These are phyloP conservation scores for Gamsiella multidivaricata DNA, from an alignment of 192 early-diverging fungal species.

Conservation along the genomic window DNA sequence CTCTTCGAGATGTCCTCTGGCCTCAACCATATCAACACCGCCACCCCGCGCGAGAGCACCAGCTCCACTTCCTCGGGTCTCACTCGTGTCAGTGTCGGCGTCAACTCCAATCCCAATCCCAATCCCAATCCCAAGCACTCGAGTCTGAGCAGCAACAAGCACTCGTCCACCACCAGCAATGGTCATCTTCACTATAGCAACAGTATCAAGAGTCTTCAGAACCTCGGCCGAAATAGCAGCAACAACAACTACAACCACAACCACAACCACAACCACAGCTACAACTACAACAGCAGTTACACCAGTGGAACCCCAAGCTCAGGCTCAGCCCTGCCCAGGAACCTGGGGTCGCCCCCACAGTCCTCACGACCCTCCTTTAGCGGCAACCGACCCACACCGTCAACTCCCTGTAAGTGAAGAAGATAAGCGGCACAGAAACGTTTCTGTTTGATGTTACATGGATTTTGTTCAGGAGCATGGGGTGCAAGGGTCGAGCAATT, in stretches of 20 bases:
- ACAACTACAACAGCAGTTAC: constrained; percentile 12
- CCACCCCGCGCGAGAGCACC: constrained; percentile 21
- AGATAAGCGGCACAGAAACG: not conserved
- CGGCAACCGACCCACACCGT: constrained; percentile 9
- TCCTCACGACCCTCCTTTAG: constrained; percentile 18
- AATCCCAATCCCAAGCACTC: constrained; percentile 25
- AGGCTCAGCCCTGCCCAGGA: constrained; percentile 12
- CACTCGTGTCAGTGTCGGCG: no score
- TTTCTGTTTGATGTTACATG: no score
- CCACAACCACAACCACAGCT: constrained; percentile 2
- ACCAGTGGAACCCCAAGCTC: not conserved
- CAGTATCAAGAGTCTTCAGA: constrained; percentile 27
- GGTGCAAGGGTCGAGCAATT: no score
- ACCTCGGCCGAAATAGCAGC: not conserved
- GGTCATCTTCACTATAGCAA: constrained; percentile 40
- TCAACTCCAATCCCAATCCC: not conserved
- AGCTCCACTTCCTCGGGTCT: no score
- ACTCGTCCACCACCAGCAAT: constrained; percentile 15
- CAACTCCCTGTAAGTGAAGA: constrained; percentile 17
- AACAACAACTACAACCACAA: not conserved
- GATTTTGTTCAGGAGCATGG: no score
- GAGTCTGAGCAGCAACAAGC: constrained; percentile 22
- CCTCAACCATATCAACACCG: constrained; percentile 37
- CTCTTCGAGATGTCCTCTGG: constrained; percentile 47
- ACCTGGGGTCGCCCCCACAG: not conserved